A percentile compares a stretch with the other conserved stretches of the same genome.
Evolutionary conservation across 2,329 filamentous ascomycete species (phyloP).

Genomic region (Trichoderma pleuroti): DNA sequence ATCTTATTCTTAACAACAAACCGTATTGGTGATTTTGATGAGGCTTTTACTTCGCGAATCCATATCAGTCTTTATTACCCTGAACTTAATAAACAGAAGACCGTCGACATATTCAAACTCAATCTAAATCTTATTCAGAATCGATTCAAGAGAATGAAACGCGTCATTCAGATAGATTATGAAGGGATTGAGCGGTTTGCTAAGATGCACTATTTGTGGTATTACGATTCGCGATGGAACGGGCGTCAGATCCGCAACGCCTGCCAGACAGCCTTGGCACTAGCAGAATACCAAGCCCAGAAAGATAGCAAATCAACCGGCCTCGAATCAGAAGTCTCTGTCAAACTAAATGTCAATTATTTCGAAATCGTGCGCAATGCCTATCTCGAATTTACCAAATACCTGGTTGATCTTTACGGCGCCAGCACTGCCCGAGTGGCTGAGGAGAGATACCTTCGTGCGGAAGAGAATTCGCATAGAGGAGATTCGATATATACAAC

Average conservation of each 20-base stretch:
- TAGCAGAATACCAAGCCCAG: slow-evolving; percentile 34
- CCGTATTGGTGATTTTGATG: slow-evolving; percentile 34
- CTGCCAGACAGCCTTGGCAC: slow-evolving; percentile 21
- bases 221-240: slow-evolving; percentile 10
- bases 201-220: neutral
- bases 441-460: neutral
- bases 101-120: slow-evolving; percentile 16
- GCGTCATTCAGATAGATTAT: neutral
- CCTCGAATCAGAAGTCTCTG: neutral
- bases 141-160: neutral
- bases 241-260: slow-evolving; percentile 22
- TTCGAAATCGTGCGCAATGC: slow-evolving; percentile 23
- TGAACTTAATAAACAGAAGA: neutral
- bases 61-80: slow-evolving; percentile 33
- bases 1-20: slow-evolving; percentile 37
- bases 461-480: neutral
- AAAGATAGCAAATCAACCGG: slow-evolving; percentile 19
- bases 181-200: neutral
- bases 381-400: slow-evolving; percentile 24
- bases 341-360: slow-evolving; percentile 19
- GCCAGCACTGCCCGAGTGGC: neutral
- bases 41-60: slow-evolving; percentile 37
- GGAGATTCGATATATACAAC: too few relatives aligned
- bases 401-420: slow-evolving; percentile 18
- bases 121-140: slow-evolving; percentile 24